Base-by-base conservation (phyloP, 2,329 filamentous ascomycete genomes). In the Nigrospora oryzae region DNA sequence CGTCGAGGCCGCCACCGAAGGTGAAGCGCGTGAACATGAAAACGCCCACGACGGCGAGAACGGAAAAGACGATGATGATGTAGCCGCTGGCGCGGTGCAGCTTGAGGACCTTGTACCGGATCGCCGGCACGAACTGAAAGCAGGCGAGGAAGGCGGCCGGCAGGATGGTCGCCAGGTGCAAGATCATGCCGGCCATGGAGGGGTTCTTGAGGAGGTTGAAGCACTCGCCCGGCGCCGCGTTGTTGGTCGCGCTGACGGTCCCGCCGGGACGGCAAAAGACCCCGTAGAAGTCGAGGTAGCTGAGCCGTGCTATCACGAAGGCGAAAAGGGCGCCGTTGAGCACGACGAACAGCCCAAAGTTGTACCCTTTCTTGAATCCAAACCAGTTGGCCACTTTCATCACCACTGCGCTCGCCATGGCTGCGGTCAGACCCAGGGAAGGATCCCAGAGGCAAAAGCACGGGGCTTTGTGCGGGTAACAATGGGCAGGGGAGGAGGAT, bases 1-100 rank as follows among this genome's bases (percentile, higher is more conserved):
- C 68, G 3, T 71, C 69, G 0, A 79, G 36, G 0, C 64, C 67
- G 2, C 81, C 80, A 2, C 79, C 79, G 51, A 81, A 75, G 0
- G 73, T 59, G 28, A 64, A 64, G 0, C 69, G 65, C 0, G 65
- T 61, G 16, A 81, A 73, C 64, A 83, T 74, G 1, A 82, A 49
- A 0, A 71, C 76, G 0, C 73, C 74, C 0, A 64, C 63, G 3
- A 71, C 70, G 13, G 65, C 63, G 4, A 73, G 44, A 0, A 72
- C 28, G 2, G 73, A 63, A 0, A 84, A 62, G 0, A 75, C 44
- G 0, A 77, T 46, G 43, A 79, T 57, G 5, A 74, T 33, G 48
- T 83, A 83, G 2, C 81, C 81, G 43, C 73, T 76, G 44, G 82
- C 66, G 1, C 78, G 72, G 52, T 83, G 79, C 36, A 81, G 58